Base-by-base conservation (phyloP, 306 rosid genomes). In the Citrullus amarus region DNA sequence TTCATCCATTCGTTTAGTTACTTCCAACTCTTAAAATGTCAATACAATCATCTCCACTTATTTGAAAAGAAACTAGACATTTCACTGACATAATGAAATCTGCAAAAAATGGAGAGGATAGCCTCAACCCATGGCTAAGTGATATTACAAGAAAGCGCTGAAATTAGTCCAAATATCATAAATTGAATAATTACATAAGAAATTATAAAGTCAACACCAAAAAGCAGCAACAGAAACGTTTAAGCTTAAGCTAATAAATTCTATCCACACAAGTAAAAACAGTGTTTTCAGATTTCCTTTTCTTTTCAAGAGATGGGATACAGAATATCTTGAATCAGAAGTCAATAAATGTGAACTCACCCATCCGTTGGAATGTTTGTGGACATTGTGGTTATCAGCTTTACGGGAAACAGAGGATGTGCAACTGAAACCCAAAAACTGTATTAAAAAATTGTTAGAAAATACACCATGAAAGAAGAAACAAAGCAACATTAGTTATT, bases 391-490 rank as follows among this genome's bases (percentile, higher is more conserved):
- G 82, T 68, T 18, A 41, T 80, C 84, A 93, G 85, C 93, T 91
- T 96, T 83, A 89, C 92, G 1, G 99, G 98, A 61, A 25, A 71
- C 79, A 92, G 78, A 78, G 98, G 96, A 80, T 89, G 97, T 1
- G 75, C 81, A 67, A 90, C 78, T 20, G 94, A 68, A 83, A 82
- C 86, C 94, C 87, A 92, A 87, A 96, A 96, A 61, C 99, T 96
- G 96, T 39, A 84, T 56, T 70, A 70, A 78, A 80, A 55, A 65
- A 51, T 67, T 66, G 57, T 68, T 56, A 83, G n/a, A 62, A 79
- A 80, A 34, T 25, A 78, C 55, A 46, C 65, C 22, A 60, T 28
- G 10, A 41, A 43, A 55, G 58, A 32, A 78, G 63, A 67, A 75
- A 32, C 68, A 38, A 77, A 15, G 53, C 60, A 76, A 57, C 39